Percentiles rank a stretch among this genome's conserved stretches.
Evolutionary conservation across 2,329 filamentous ascomycete genomes (phyloP).

Genomic region (Diaporthe nobilis): DNA sequence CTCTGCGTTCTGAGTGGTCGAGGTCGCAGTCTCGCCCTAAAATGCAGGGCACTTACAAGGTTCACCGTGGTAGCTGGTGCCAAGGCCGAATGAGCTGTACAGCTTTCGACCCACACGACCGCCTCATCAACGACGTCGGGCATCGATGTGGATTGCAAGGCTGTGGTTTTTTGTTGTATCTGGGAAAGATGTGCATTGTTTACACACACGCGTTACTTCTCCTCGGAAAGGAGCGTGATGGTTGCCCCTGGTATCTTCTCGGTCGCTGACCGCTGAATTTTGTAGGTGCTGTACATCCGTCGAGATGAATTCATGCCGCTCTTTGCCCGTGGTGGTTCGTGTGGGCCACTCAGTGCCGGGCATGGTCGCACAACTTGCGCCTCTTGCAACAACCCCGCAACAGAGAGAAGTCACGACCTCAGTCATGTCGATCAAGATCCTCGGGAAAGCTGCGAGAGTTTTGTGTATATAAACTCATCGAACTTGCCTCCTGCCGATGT

Average conservation of each 20-base stretch:
- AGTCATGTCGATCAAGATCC: not conserved
- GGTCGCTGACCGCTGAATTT: constrained; percentile 14
- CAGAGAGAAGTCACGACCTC: not conserved
- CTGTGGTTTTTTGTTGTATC: not conserved
- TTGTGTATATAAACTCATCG: not conserved
- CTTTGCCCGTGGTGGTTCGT: not conserved
- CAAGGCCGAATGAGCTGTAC: constrained; percentile 22
- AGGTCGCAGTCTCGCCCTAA: not conserved
- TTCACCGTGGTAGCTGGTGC: constrained; percentile 23
- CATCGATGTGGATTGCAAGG: constrained; percentile 28
- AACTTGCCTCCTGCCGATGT: not conserved
- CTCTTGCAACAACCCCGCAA: not conserved
- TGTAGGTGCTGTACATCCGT: not conserved
- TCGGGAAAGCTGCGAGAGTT: not conserved
- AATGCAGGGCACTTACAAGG: constrained; percentile 7
- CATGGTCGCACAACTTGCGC: not conserved
- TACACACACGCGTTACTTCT: not conserved
- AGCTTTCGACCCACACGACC: constrained; percentile 28
- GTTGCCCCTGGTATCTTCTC: not conserved
- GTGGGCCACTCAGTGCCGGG: constrained; percentile 3
- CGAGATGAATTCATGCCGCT: constrained; percentile 16
- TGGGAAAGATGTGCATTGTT: not conserved
- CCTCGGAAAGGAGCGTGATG: not conserved
- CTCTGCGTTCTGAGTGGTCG: not conserved
- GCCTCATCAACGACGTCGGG: constrained; percentile 32